Evolutionary conservation across 1,284 basidiomycete genomes (phyloP).

Genomic region (Heterobasidion annosum): DNA sequence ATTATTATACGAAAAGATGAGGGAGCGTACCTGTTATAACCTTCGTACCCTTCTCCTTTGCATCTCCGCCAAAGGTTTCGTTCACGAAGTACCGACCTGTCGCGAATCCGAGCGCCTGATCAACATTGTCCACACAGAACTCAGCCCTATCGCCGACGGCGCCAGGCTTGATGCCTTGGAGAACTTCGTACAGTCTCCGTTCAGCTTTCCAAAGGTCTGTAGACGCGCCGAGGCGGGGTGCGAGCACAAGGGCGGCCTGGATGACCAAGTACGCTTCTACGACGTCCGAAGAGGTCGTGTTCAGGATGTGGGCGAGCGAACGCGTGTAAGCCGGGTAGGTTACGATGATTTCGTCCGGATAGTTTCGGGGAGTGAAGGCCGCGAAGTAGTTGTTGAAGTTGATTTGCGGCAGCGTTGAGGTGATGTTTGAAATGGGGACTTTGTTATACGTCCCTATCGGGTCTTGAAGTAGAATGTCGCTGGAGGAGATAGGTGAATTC

Average conservation of each 20-base stretch:
- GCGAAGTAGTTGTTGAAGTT: conserved; percentile 82
- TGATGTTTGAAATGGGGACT: conserved; percentile 57
- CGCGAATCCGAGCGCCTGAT: conserved; percentile 63
- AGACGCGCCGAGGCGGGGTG: conserved; percentile 61
- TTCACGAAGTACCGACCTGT: conserved; percentile 80
- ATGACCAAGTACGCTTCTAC: conserved; percentile 83
- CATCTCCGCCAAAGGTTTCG: conserved; percentile 78
- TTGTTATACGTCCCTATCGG: conserved; percentile 91
- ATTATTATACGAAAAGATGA: background rate
- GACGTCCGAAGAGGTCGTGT: conserved; percentile 59
- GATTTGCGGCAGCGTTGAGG: conserved; percentile 68
- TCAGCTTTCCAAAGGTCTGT: conserved; percentile 73
- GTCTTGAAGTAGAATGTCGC: conserved; percentile 63
- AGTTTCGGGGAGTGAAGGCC: conserved; percentile 70
- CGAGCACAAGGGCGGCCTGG: conserved; percentile 58
- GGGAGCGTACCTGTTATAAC: conserved; percentile 64
- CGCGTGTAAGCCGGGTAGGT: conserved; percentile 77
- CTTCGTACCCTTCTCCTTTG: conserved; percentile 72
- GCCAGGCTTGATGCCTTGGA: conserved; percentile 84
- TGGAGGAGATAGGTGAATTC: conserved; percentile 15
- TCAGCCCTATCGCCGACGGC: conserved; percentile 78
- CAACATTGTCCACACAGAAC: conserved; percentile 60
- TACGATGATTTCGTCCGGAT: conserved; percentile 73
- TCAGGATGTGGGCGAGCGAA: conserved; percentile 64
- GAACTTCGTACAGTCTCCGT: conserved; percentile 57